Conservation (phyloP, 441 rosid genomes). For the Euphorbia corollata region DNA sequence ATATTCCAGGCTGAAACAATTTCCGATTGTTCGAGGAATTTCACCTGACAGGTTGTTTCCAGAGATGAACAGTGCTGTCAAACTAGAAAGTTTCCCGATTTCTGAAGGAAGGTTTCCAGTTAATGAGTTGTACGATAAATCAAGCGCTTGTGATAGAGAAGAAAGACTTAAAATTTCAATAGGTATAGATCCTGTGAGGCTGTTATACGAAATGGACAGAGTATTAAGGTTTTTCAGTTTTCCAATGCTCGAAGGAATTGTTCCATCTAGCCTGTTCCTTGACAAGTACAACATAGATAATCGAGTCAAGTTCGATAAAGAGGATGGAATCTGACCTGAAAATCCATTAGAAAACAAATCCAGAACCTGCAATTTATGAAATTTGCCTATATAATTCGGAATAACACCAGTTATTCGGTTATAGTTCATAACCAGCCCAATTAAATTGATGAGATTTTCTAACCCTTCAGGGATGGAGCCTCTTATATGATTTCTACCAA, state of each 20-base stretch:
- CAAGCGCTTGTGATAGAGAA: constrained; percentile 4
- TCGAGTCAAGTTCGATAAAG: constrained; percentile 21
- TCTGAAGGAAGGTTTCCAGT: background rate
- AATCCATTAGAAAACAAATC: background rate
- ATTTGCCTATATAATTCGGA: constrained; percentile 6
- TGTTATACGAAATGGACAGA: constrained; percentile 11
- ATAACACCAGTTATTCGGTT: constrained; percentile 5
- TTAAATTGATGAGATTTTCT: background rate
- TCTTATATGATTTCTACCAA: background rate
- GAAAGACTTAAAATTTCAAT: background rate
- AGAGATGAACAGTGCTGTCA: background rate
- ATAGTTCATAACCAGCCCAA: background rate
- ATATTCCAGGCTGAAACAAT: constrained; percentile 15
- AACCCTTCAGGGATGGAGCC: constrained; percentile 3
- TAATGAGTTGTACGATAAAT: constrained; percentile 21
- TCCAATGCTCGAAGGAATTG: constrained; percentile 12
- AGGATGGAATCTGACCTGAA: constrained; percentile 22
- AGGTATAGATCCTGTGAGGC: constrained; percentile 22
- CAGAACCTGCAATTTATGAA: constrained; percentile 1
- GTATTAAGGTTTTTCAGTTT: background rate
- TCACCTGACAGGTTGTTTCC: constrained; percentile 20
- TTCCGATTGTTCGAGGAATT: constrained; percentile 17
- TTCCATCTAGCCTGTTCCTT: constrained; percentile 15
- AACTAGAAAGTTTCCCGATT: background rate
- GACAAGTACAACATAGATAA: background rate